These are phyloP conservation scores for Mesembryanthemum crystallinum DNA, from an alignment of 148 eudicot species.

Conservation along the genomic window DNA sequence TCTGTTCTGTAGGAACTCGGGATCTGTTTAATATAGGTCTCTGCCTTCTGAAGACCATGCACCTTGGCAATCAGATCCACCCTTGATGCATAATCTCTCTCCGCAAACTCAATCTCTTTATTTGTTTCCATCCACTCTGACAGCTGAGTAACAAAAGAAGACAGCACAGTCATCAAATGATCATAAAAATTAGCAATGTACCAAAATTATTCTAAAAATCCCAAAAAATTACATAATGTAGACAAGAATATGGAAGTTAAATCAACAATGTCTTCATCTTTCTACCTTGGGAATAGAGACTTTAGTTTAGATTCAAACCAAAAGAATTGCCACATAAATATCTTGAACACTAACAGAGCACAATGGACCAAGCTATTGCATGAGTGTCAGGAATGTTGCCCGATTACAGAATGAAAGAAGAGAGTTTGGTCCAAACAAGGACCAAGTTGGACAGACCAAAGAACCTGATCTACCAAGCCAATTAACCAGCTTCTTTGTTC, in stretches of 20 bases:
- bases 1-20: constrained; percentile 62
- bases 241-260: not conserved
- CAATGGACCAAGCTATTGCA: no score
- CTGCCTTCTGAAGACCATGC: constrained; percentile 60
- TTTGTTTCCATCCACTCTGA: constrained; percentile 75
- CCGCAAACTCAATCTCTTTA: constrained; percentile 40
- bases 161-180: not conserved
- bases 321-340: not conserved
- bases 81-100: constrained; percentile 68
- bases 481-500: no score
- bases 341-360: not conserved
- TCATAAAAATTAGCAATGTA: not conserved
- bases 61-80: constrained; percentile 73
- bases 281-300: not conserved
- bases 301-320: not conserved
- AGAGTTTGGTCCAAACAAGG: no score
- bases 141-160: constrained; percentile 40
- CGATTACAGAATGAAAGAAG: no score
- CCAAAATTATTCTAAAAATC: not conserved
- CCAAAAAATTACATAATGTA: not conserved
- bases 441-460: no score
- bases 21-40: constrained; percentile 48
- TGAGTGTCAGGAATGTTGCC: no score
- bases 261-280: not conserved
- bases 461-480: no score